phyloP scores from a whole-genome alignment of 2,329 filamentous ascomycete genomes.

The Fusarium sp. region DNA sequence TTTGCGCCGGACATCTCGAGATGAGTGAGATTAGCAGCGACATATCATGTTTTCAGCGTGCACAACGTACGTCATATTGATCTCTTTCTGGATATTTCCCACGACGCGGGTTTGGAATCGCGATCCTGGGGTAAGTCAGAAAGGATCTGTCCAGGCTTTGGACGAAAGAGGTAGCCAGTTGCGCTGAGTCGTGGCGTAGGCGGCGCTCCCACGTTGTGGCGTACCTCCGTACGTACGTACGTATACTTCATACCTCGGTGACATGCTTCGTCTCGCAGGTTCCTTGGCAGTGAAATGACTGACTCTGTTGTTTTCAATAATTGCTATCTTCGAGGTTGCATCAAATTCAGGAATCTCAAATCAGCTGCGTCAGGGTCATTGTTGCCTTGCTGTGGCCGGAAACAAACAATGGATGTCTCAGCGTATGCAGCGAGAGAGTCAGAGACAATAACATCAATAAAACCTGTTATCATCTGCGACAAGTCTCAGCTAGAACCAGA shows the following conservation, averaged over 20 bases:
- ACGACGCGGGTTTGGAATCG: conserved; percentile 4
- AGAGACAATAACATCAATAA: background rate
- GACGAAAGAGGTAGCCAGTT: conserved; percentile 19
- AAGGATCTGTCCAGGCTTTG: conserved; percentile 2
- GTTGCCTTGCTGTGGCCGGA: conserved; percentile 3
- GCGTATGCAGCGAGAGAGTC: background rate
- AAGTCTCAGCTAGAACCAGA: conserved; percentile 1
- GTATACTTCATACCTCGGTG: background rate
- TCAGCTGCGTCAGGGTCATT: conserved; percentile 3
- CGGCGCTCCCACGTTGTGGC: background rate
- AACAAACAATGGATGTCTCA: conserved; percentile 5
- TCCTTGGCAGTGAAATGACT: background rate
- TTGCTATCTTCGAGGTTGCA: background rate
- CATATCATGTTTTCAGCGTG: background rate
- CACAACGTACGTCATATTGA: conserved; percentile 28
- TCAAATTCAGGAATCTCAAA: conserved; percentile 2
- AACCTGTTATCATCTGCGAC: conserved; percentile 12
- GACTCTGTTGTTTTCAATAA: background rate
- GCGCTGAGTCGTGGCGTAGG: conserved; percentile 6
- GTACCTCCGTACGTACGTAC: background rate
- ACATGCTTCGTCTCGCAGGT: conserved; percentile 14
- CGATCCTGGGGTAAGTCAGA: background rate
- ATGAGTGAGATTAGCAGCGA: conserved; percentile 12
- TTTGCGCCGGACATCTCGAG: background rate
- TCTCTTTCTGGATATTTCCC: background rate